Conservation (phyloP, 352 stramenopile species). For the Globisporangium splendens region DNA sequence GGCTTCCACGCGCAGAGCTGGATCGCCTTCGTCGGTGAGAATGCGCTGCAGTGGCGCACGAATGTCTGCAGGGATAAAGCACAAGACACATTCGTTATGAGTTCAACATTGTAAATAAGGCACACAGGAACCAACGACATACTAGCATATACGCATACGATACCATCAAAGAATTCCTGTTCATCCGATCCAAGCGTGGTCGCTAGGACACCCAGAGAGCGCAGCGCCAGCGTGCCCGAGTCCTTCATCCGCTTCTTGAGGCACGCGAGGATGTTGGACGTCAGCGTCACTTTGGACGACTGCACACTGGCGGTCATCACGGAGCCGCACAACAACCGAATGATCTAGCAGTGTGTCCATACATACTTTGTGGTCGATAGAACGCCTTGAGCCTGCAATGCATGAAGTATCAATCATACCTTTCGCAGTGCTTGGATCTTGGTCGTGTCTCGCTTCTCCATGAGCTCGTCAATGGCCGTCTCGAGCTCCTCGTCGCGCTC, state of each 20-base stretch:
- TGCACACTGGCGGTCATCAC: constrained; percentile 43
- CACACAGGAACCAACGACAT: background rate
- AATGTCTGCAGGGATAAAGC: constrained; percentile 18
- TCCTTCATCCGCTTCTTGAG: constrained; percentile 60
- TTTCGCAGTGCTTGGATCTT: constrained; percentile 56
- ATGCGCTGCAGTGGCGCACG: constrained; percentile 36
- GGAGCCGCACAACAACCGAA: constrained; percentile 30
- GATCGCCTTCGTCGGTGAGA: constrained; percentile 40
- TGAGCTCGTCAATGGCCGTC: constrained; percentile 47
- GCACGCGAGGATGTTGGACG: constrained; percentile 35
- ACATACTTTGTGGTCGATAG: no score
- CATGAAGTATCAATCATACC: constrained; percentile 11
- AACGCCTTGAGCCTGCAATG: background rate
- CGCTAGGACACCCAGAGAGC: constrained; percentile 41
- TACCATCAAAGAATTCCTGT: constrained; percentile 43
- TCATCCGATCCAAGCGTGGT: constrained; percentile 57
- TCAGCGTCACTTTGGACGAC: constrained; percentile 33
- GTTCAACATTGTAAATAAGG: background rate
- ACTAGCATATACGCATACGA: background rate
- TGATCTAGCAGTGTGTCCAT: constrained; percentile 21
- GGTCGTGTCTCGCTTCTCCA: constrained; percentile 59
- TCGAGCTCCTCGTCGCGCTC: constrained; percentile 43
- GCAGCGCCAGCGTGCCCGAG: constrained; percentile 42
- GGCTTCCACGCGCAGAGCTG: constrained; percentile 39
- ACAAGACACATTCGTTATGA: no score